Evolutionary conservation across 345 rosid species (phyloP).

Genomic region (Salix koriyanagi): DNA sequence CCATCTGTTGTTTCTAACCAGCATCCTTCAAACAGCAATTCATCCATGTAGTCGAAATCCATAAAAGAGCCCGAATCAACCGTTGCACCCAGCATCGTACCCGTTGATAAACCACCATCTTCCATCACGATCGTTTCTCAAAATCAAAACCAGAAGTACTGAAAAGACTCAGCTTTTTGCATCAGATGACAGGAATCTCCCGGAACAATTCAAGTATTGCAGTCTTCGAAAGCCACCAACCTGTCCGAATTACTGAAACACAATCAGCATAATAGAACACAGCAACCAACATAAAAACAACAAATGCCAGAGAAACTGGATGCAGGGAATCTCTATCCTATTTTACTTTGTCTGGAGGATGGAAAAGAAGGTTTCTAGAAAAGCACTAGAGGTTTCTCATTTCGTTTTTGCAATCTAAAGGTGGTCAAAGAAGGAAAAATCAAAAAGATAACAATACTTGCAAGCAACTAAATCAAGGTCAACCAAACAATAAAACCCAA

Average conservation of each 20-base stretch:
- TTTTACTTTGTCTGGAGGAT: background rate
- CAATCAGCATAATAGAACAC: background rate
- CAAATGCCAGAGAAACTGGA: background rate
- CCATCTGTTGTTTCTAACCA: constrained; percentile 88
- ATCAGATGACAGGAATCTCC: constrained; percentile 1
- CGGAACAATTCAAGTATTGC: constrained; percentile 1
- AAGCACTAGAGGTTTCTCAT: background rate
- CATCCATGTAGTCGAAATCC: constrained; percentile 75
- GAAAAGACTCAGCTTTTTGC: constrained; percentile 3
- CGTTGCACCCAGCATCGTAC: constrained; percentile 24
- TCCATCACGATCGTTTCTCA: constrained; percentile 43
- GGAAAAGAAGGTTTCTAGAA: background rate
- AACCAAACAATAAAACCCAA: constrained; percentile 28
- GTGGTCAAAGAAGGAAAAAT: constrained; percentile 4
- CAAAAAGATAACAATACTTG: background rate
- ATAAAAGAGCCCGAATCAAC: constrained; percentile 43
- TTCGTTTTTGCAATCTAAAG: constrained; percentile 2
- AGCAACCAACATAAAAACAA: constrained; percentile 1
- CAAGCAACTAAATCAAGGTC: constrained; percentile 9
- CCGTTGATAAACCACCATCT: constrained; percentile 44
- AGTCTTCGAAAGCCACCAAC: constrained; percentile 17
- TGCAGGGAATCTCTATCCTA: background rate
- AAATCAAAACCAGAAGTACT: constrained; percentile 4
- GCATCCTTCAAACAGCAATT: constrained; percentile 81
- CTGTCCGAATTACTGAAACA: constrained; percentile 13